Evolutionary conservation across 2,329 filamentous ascomycete genomes (phyloP).

Genomic region (Rosellinia necatrix): DNA sequence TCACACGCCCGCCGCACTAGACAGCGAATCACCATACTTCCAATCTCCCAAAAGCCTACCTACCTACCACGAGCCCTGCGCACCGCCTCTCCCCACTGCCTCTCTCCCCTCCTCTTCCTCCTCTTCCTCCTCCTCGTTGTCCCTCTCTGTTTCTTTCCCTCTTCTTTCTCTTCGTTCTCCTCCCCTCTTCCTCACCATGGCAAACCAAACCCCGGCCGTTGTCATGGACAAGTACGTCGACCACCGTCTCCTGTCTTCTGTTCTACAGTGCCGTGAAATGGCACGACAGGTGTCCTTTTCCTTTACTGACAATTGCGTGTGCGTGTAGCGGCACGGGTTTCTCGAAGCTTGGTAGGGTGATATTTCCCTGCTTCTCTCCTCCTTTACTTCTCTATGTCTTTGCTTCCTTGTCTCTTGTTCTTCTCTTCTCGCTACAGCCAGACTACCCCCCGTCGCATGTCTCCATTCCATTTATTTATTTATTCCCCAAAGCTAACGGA

Average conservation of each 20-base stretch:
- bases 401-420: too few relatives aligned
- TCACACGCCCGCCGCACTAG: not conserved
- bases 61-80: not conserved
- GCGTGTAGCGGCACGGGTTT: slow-evolving; percentile 90
- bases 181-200: slow-evolving; percentile 65
- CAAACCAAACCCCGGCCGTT: slow-evolving; percentile 99
- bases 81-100: not conserved
- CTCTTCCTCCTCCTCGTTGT: slow-evolving; percentile 11
- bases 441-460: not conserved
- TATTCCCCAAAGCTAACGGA: slow-evolving; percentile 28
- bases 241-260: slow-evolving; percentile 41
- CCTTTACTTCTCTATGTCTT: not conserved
- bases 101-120: not conserved
- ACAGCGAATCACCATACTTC: not conserved
- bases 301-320: slow-evolving; percentile 47
- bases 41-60: not conserved
- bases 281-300: slow-evolving; percentile 25
- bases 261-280: slow-evolving; percentile 31
- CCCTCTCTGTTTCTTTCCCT: slow-evolving; percentile 30
- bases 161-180: slow-evolving; percentile 24
- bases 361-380: slow-evolving; percentile 11
- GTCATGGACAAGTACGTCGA: slow-evolving; percentile 99
- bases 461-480: not conserved
- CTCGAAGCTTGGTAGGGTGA: slow-evolving; percentile 87
- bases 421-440: too few relatives aligned